Conservation (phyloP, 805 yeast species). For the Nakazawaea holstii region DNA sequence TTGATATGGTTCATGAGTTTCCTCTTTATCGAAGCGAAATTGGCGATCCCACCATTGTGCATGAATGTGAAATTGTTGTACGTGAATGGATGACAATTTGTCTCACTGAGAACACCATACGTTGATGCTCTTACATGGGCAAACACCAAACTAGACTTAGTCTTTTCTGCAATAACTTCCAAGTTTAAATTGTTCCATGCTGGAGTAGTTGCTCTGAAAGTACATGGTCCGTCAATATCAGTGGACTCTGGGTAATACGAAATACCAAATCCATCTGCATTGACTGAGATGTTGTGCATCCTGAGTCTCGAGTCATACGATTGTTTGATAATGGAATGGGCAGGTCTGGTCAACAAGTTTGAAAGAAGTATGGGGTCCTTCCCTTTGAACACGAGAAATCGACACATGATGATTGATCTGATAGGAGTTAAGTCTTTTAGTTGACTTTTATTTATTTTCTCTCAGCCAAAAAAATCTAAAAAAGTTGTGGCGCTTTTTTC, state of each 20-base stretch:
- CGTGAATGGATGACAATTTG: constrained; percentile 95
- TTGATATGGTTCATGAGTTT: constrained; percentile 63
- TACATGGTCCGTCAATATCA: constrained; percentile 70
- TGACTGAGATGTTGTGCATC: constrained; percentile 87
- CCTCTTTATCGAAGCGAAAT: constrained; percentile 70
- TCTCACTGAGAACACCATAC: constrained; percentile 88
- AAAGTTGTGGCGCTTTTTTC: not conserved
- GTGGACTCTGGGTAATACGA: constrained; percentile 76
- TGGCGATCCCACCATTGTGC: constrained; percentile 93
- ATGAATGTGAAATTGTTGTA: constrained; percentile 86
- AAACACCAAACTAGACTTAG: constrained; percentile 77
- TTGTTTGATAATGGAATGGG: constrained; percentile 95
- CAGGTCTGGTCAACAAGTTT: constrained; percentile 87
- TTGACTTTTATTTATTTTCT: not conserved
- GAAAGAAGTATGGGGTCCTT: constrained; percentile 83
- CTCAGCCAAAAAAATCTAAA: too few species aligned
- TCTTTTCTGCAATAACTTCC: constrained; percentile 80
- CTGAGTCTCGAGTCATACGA: constrained; percentile 88
- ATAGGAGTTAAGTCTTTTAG: not conserved
- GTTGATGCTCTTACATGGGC: constrained; percentile 97
- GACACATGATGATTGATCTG: constrained; percentile 54
- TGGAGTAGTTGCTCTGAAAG: constrained; percentile 93
- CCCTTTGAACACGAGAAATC: constrained; percentile 89
- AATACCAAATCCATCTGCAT: constrained; percentile 98
- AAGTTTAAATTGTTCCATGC: constrained; percentile 96